These are phyloP conservation scores for Stachybotrys chartarum DNA, from an alignment of 2,329 filamentous ascomycete genomes.

Conservation along the genomic window DNA sequence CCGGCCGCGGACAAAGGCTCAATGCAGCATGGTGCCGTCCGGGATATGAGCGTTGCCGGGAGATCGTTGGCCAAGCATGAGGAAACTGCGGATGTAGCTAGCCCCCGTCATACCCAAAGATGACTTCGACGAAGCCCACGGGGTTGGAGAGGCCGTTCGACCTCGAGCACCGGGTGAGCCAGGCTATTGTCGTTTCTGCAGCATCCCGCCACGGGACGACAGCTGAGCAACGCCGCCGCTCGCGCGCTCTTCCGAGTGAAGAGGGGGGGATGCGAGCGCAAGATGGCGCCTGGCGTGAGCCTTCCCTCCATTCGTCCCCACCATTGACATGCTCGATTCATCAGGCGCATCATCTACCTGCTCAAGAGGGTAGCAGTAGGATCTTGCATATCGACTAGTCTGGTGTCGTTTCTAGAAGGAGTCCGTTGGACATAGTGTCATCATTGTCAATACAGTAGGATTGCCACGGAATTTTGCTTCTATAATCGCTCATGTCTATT, in stretches of 20 bases:
- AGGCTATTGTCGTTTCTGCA: neutral
- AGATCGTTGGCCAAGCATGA: neutral
- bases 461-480: too few relatives aligned
- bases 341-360: neutral
- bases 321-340: neutral
- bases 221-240: neutral
- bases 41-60: neutral
- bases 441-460: too few relatives aligned
- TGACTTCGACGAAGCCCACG: neutral
- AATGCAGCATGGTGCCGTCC: neutral
- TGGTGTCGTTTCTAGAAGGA: neutral
- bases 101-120: neutral
- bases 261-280: conserved; percentile 6
- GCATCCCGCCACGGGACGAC: neutral
- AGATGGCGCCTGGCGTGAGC: conserved; percentile 4
- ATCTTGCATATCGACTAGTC: neutral
- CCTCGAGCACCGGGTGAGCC: neutral
- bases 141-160: too few relatives aligned
- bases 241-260: neutral
- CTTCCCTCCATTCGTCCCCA: neutral
- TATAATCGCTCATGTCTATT: too few relatives aligned
- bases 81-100: neutral
- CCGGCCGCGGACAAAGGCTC: neutral
- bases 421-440: neutral
- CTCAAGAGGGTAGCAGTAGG: neutral